phyloP scores from a whole-genome alignment of 1,139 yeast species.

The Protomyces macrosporus region DNA sequence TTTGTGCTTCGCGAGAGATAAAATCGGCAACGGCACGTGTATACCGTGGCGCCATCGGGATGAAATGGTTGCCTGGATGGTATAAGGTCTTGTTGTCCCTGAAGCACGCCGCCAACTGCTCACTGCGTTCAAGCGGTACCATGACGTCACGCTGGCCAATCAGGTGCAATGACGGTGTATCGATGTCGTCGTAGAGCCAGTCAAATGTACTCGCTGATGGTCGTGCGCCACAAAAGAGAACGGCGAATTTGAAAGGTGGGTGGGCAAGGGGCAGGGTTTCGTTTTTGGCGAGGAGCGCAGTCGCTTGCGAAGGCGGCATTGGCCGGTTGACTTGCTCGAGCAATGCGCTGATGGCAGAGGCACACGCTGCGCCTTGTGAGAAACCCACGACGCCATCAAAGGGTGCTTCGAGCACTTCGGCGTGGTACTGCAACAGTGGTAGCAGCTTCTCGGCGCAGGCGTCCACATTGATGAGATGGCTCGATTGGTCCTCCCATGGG shows the following conservation, averaged over 20 bases:
- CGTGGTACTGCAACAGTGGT: constrained; percentile 42
- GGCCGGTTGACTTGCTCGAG: background rate
- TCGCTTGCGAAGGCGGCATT: constrained; percentile 13
- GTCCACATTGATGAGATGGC: constrained; percentile 10
- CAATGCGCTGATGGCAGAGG: constrained; percentile 39
- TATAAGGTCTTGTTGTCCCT: constrained; percentile 45
- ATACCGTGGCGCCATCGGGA: constrained; percentile 45
- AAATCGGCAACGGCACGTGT: constrained; percentile 12
- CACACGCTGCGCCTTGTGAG: constrained; percentile 88
- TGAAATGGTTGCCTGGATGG: constrained; percentile 86
- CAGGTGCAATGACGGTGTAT: constrained; percentile 64
- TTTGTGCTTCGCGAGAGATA: background rate
- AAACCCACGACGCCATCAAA: constrained; percentile 84
- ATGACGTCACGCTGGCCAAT: constrained; percentile 85
- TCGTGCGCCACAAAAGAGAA: constrained; percentile 76
- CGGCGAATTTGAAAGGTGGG: constrained; percentile 58
- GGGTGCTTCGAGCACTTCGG: constrained; percentile 64
- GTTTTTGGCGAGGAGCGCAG: constrained; percentile 31
- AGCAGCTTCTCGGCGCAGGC: background rate
- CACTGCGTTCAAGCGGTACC: constrained; percentile 64
- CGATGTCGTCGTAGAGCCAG: constrained; percentile 44
- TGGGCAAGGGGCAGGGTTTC: constrained; percentile 38
- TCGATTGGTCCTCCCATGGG: constrained; percentile 6
- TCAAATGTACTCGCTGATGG: constrained; percentile 52
- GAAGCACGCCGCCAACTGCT: constrained; percentile 54